Evolutionary conservation across 345 rosid species (phyloP).

Genomic region (Laguncularia racemosa): DNA sequence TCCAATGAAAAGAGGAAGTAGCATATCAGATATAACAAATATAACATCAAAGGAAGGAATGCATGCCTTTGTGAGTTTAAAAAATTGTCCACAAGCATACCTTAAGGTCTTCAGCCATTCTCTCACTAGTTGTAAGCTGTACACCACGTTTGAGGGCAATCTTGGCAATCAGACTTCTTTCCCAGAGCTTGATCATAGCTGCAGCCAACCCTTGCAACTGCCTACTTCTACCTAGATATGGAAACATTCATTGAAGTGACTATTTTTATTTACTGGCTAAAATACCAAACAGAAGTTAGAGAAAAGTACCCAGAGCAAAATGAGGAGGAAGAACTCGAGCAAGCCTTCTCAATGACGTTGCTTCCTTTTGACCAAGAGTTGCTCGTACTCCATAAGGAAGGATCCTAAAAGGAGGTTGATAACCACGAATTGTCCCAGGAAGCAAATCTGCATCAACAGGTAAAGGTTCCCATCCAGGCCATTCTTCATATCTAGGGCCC

Average conservation of each 20-base stretch:
- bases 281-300: background rate
- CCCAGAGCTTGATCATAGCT: conserved; percentile 84
- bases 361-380: conserved; percentile 51
- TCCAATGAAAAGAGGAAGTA: background rate
- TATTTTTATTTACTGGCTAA: conserved; percentile 6
- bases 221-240: conserved; percentile 73
- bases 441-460: conserved; percentile 97
- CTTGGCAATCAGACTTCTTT: conserved; percentile 74
- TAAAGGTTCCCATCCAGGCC: conserved; percentile 77
- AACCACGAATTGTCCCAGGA: conserved; percentile 71
- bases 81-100: conserved; percentile 24
- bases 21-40: background rate
- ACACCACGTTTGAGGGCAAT: conserved; percentile 90
- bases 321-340: conserved; percentile 90
- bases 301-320: conserved; percentile 71
- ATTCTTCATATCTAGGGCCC: conserved; percentile 87
- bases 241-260: conserved; percentile 12
- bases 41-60: background rate
- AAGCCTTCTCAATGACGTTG: conserved; percentile 69
- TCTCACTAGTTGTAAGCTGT: conserved; percentile 84
- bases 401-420: conserved; percentile 77
- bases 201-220: conserved; percentile 87
- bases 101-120: conserved; percentile 98
- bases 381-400: conserved; percentile 91
- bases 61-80: background rate